Evolutionary conservation across 2,329 filamentous ascomycete species (phyloP), one percentile per base, ranked within the genome.

Genomic region (Scopulariopsis brevicaulis): DNA sequence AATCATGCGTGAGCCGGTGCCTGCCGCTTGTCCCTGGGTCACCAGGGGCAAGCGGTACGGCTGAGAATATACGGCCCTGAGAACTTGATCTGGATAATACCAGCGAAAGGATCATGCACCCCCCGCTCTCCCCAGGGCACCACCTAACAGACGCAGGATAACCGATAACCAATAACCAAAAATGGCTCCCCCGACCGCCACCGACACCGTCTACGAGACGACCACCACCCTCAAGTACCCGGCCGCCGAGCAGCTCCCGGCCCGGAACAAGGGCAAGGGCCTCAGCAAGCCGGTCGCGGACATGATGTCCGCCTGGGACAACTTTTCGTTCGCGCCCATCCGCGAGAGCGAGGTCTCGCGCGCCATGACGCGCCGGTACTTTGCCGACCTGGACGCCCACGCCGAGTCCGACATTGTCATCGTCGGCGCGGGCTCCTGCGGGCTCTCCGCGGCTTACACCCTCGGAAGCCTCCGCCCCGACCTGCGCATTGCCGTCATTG

Each of bases 91-190:
- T 90, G 88, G 90, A 92, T 93, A 93, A 94, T 94, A 90, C 90
- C 88, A 91, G 91, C 91, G 91, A 91, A 94, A 96, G 91, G 87
- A 96, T 94, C 90, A 95, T 96, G 90, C 89, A 82, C 82, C 81
- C 77, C 76, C 74, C 74, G 71, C 64, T 66, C 67, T 65, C 63
- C 60, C 63, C 28, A 48, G 10, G 40, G 22, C 24, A 12, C 12
- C 43, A 12, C 55, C 55, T 56, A 56, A 56, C 55, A 34, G 10
- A 6, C 43, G 28, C 55, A 56, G 55, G 55, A 50, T 50, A 50
- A 52, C 46, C 18, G 18, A 15, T n/a, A 58, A 56, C 34, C 22
- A 60, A 53, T 20, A 74, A 72, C 68, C n/a, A 66, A 83, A 68
- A 66, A 95, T 95, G 90, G 85, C 88, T 77, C 86, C 89, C 64